These are phyloP conservation scores for Colletotrichum sp. DNA, from an alignment of 2,329 filamentous ascomycete species.

Conservation along the genomic window DNA sequence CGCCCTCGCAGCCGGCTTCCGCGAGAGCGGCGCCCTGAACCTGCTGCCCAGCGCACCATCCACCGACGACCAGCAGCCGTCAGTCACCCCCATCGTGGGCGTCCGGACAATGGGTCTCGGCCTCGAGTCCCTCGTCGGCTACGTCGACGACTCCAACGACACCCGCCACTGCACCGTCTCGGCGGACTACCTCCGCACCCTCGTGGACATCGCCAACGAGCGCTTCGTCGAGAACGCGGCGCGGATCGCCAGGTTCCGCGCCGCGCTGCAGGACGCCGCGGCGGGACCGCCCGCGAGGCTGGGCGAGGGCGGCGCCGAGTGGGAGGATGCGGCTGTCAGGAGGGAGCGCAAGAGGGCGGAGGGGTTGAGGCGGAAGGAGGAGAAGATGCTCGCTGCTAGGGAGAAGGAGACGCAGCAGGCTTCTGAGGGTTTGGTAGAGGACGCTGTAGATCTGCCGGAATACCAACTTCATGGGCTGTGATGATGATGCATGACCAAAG, in stretches of 20 bases:
- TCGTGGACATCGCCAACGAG: slow-evolving; percentile 76
- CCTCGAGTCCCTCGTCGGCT: slow-evolving; percentile 81
- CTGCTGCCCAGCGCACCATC: slow-evolving; percentile 41
- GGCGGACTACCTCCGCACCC: slow-evolving; percentile 68
- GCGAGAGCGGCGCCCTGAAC: slow-evolving; percentile 86
- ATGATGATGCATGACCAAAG: not conserved
- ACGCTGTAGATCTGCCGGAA: not conserved
- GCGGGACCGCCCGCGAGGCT: slow-evolving; percentile 26
- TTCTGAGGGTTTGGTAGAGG: not conserved
- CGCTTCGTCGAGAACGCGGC: slow-evolving; percentile 73
- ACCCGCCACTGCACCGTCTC: slow-evolving; percentile 58
- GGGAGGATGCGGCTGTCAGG: slow-evolving; percentile 60
- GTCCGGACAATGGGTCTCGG: slow-evolving; percentile 83
- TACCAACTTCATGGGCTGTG: slow-evolving; percentile 3
- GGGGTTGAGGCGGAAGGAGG: slow-evolving; percentile 58
- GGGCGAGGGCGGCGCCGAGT: slow-evolving; percentile 40
- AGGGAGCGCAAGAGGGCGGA: slow-evolving; percentile 63
- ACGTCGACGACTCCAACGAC: slow-evolving; percentile 43
- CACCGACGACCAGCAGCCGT: slow-evolving; percentile 36
- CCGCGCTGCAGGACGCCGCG: slow-evolving; percentile 47
- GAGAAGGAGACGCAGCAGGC: not conserved
- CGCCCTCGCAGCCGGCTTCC: slow-evolving; percentile 82
- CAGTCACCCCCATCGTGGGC: slow-evolving; percentile 74
- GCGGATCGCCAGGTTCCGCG: slow-evolving; percentile 69
- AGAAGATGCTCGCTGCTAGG: slow-evolving; percentile 36